These are phyloP conservation scores for Hanseniaspora valbyensis DNA, from an alignment of 805 yeast species.

Conservation along the genomic window DNA sequence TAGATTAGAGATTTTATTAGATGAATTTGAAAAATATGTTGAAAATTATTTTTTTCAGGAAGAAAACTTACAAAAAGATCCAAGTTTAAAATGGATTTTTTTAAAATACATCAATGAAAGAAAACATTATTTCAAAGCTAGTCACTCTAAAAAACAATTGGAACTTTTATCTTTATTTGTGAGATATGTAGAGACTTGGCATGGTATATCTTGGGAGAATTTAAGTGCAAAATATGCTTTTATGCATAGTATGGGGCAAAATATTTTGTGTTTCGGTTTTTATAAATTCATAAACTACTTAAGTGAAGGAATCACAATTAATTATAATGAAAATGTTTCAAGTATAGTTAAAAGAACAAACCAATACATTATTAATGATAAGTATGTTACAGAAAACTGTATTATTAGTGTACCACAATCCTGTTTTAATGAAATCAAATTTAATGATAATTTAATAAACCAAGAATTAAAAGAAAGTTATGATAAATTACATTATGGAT, in stretches of 20 bases:
- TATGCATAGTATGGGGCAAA: slow-evolving; percentile 68
- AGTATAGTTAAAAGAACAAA: slow-evolving; percentile 14
- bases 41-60: slow-evolving; percentile 44
- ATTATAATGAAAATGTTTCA: not conserved
- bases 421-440: slow-evolving; percentile 34
- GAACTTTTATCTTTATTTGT: slow-evolving; percentile 41
- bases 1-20: slow-evolving; percentile 35
- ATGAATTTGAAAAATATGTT: slow-evolving; percentile 49
- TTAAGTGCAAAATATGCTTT: slow-evolving; percentile 59
- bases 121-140: slow-evolving; percentile 39
- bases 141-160: slow-evolving; percentile 37
- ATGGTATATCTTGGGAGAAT: slow-evolving; percentile 57
- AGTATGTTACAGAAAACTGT: slow-evolving; percentile 40
- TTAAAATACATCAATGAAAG: slow-evolving; percentile 39
- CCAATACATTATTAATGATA: slow-evolving; percentile 22
- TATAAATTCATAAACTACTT: slow-evolving; percentile 31
- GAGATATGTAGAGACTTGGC: slow-evolving; percentile 64
- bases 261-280: slow-evolving; percentile 52
- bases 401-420: slow-evolving; percentile 66
- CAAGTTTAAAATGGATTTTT: slow-evolving; percentile 37
- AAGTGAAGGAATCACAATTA: slow-evolving; percentile 16
- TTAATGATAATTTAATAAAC: slow-evolving; percentile 49
- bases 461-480: slow-evolving; percentile 35
- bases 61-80: slow-evolving; percentile 36
- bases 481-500: slow-evolving; percentile 45